Conservation (phyloP, 2,329 filamentous ascomycete species). For the Ploettnerulaceae sp. region DNA sequence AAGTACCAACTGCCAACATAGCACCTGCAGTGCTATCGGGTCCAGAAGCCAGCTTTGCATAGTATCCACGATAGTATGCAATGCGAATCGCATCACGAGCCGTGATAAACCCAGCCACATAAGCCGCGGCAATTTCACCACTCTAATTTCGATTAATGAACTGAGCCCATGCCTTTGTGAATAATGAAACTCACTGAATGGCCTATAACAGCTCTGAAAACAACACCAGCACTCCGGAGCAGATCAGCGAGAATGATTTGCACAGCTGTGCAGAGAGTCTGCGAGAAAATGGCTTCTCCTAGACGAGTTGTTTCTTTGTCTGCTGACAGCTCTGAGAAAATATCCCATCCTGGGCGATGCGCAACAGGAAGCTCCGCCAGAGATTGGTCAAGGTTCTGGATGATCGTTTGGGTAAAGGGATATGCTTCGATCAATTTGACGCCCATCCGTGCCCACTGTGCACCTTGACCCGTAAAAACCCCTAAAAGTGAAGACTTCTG, state of each 20-base stretch:
- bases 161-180: no score
- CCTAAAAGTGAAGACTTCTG: not conserved
- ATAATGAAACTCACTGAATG: no score
- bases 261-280: slow-evolving; percentile 43
- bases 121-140: slow-evolving; percentile 46
- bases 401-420: slow-evolving; percentile 1
- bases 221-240: slow-evolving; percentile 38
- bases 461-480: slow-evolving; percentile 25
- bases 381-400: slow-evolving; percentile 22
- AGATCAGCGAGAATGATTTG: slow-evolving; percentile 43
- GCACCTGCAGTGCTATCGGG: slow-evolving; percentile 35
- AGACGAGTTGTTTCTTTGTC: slow-evolving; percentile 16
- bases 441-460: slow-evolving; percentile 23
- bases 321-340: slow-evolving; percentile 21
- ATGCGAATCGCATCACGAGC: slow-evolving; percentile 36
- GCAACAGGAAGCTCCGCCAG: slow-evolving; percentile 23
- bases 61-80: slow-evolving; percentile 40
- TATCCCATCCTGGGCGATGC: slow-evolving; percentile 13
- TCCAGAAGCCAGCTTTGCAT: slow-evolving; percentile 28
- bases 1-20: slow-evolving; percentile 46
- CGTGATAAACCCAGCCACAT: slow-evolving; percentile 35
- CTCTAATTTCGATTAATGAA: no score
- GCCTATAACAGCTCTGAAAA: slow-evolving; percentile 37
- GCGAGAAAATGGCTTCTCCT: slow-evolving; percentile 28
- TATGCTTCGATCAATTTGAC: slow-evolving; percentile 12